A percentile compares a stretch with the other conserved stretches of the same genome.
Evolutionary conservation across 345 rosid species (phyloP).

Genomic region (Zanthoxylum bungeanum): DNA sequence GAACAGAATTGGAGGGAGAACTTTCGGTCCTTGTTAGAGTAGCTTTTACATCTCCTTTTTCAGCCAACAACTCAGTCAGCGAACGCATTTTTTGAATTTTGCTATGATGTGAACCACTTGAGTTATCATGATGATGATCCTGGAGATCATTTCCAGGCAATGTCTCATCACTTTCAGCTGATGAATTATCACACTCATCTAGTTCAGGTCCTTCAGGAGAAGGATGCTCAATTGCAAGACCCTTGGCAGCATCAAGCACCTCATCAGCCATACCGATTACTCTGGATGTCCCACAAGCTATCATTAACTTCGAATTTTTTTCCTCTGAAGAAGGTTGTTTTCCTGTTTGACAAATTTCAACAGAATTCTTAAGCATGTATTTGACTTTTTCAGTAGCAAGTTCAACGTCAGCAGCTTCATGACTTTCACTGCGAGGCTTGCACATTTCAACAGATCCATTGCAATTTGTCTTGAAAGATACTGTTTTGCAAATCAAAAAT

Average conservation of each 20-base stretch:
- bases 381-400: slow-evolving; percentile 13
- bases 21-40: slow-evolving; percentile 27
- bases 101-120: slow-evolving; percentile 48
- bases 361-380: slow-evolving; percentile 13
- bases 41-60: slow-evolving; percentile 28
- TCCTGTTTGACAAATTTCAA: slow-evolving; percentile 15
- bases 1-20: slow-evolving; percentile 27
- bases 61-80: slow-evolving; percentile 68
- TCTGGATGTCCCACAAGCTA: slow-evolving; percentile 28
- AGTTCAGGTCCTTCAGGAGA: slow-evolving; percentile 30
- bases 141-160: slow-evolving; percentile 24
- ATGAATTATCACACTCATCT: slow-evolving; percentile 34
- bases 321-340: slow-evolving; percentile 24
- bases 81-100: slow-evolving; percentile 66
- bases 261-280: slow-evolving; percentile 30
- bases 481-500: slow-evolving; percentile 33
- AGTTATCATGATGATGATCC: slow-evolving; percentile 26
- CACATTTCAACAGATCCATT: slow-evolving; percentile 23
- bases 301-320: slow-evolving; percentile 18
- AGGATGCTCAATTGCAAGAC: slow-evolving; percentile 26
- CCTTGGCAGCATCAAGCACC: slow-evolving; percentile 28
- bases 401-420: slow-evolving; percentile 26
- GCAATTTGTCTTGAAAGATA: slow-evolving; percentile 17
- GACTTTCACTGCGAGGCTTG: slow-evolving; percentile 19
- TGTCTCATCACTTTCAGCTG: slow-evolving; percentile 57